phyloP scores from a whole-genome alignment of 176 grass and related monocot genomes.

The Pontederia crassipes region DNA sequence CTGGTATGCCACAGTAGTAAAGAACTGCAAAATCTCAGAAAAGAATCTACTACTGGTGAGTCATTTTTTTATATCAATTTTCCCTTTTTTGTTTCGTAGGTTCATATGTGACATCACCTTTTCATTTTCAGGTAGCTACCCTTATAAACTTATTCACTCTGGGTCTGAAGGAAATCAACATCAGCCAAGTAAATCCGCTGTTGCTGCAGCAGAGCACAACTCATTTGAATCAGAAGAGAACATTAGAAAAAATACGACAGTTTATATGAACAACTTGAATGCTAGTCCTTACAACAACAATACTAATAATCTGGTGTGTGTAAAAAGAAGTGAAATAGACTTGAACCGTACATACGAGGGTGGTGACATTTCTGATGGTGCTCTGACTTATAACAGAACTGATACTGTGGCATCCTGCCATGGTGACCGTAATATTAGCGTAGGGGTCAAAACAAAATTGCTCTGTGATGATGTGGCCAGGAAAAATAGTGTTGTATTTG shows the following conservation, averaged over 20 bases:
- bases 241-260: background rate
- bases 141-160: background rate
- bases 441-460: background rate
- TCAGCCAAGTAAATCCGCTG: background rate
- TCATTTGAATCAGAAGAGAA: background rate
- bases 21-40: background rate
- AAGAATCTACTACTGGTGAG: background rate
- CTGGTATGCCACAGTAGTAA: background rate
- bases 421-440: background rate
- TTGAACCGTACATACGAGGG: too few relatives aligned
- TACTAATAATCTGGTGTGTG: background rate
- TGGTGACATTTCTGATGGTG: background rate
- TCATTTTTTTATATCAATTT: too few relatives aligned
- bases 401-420: too few relatives aligned
- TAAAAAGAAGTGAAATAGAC: background rate
- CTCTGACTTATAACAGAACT: background rate
- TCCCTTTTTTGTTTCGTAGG: background rate
- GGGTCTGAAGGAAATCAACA: constrained; percentile 1
- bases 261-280: background rate
- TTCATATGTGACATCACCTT: background rate
- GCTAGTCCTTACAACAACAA: background rate
- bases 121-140: background rate
- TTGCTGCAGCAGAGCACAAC: background rate
- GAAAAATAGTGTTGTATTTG: background rate
- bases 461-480: background rate